phyloP scores from a whole-genome alignment of 1,139 yeast genomes.

The Debaryomyces coudertii region DNA sequence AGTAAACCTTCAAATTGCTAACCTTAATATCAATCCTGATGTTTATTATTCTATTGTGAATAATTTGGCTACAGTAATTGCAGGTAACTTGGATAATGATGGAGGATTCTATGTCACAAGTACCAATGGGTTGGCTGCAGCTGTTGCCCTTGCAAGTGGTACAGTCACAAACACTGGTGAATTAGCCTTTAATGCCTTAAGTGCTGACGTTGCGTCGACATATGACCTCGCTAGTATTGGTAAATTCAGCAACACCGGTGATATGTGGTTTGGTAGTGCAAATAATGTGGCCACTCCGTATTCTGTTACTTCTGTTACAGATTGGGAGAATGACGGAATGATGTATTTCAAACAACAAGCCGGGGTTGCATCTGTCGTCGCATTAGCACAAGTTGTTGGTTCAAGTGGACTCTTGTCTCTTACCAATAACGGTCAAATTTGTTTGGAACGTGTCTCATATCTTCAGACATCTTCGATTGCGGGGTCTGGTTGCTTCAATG shows the following conservation, averaged over 20 bases:
- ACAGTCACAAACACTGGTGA: conserved; percentile 27
- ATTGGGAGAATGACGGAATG: conserved; percentile 33
- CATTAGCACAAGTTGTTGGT: conserved; percentile 14
- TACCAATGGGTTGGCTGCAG: conserved; percentile 15
- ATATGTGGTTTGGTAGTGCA: conserved; percentile 29
- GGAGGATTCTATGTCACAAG: conserved; percentile 29
- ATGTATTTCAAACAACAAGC: conserved; percentile 26
- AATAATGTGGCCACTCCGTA: conserved; percentile 24
- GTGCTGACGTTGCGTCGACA: conserved; percentile 16
- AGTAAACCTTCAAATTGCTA: conserved; percentile 21
- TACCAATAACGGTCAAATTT: conserved; percentile 34
- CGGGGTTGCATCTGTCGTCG: conserved; percentile 13
- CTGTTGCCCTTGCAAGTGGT: conserved; percentile 18
- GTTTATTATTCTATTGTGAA: conserved; percentile 36
- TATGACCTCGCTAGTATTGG: conserved; percentile 32
- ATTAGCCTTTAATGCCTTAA: conserved; percentile 26
- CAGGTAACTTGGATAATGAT: conserved; percentile 26
- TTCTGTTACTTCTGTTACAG: conserved; percentile 23
- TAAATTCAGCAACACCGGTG: conserved; percentile 35
- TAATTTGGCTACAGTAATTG: conserved; percentile 27
- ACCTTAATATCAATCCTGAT: conserved; percentile 14
- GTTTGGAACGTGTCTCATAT: conserved; percentile 29
- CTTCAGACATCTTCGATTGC: conserved; percentile 27
- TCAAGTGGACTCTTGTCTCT: conserved; percentile 27
- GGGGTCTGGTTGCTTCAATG: conserved; percentile 35